These are phyloP conservation scores for Calcarisporium arbuscula DNA, from an alignment of 2,329 filamentous ascomycete genomes.

Conservation along the genomic window DNA sequence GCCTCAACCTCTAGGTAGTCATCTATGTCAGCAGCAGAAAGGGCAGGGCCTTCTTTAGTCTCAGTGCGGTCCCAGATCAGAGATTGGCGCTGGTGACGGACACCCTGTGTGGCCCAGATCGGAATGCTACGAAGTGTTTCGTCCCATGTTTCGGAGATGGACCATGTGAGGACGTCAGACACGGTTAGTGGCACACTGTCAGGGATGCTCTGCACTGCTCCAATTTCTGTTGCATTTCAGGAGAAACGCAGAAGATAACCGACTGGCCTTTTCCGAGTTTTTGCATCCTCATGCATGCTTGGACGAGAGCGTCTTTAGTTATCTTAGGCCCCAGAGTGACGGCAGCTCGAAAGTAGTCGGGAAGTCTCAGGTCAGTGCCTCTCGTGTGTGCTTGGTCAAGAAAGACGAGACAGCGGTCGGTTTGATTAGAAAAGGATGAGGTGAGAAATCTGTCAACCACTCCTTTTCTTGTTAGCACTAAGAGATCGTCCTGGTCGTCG, in stretches of 20 bases:
- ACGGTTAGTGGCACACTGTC: slow-evolving; percentile 31
- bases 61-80: slow-evolving; percentile 21
- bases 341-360: slow-evolving; percentile 50
- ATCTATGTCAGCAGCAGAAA: slow-evolving; percentile 3
- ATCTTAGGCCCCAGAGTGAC: slow-evolving; percentile 60
- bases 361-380: slow-evolving; percentile 62
- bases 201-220: neutral
- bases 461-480: slow-evolving; percentile 43
- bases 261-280: slow-evolving; percentile 62
- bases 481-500: slow-evolving; percentile 46
- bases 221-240: slow-evolving; percentile 54
- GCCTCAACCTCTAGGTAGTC: slow-evolving; percentile 51
- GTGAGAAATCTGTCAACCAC: slow-evolving; percentile 39
- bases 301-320: slow-evolving; percentile 63
- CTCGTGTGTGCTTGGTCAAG: slow-evolving; percentile 66
- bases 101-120: slow-evolving; percentile 56
- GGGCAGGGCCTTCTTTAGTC: neutral
- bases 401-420: slow-evolving; percentile 58
- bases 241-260: slow-evolving; percentile 50
- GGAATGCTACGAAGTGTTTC: slow-evolving; percentile 44
- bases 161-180: slow-evolving; percentile 52
- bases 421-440: slow-evolving; percentile 51
- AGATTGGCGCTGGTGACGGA: slow-evolving; percentile 39
- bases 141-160: slow-evolving; percentile 49
- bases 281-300: slow-evolving; percentile 69